A percentile compares a stretch with the other conserved stretches of the same genome.
phyloP scores from a whole-genome alignment of 192 early-diverging fungal genomes.

The Backusella morwellensis region DNA sequence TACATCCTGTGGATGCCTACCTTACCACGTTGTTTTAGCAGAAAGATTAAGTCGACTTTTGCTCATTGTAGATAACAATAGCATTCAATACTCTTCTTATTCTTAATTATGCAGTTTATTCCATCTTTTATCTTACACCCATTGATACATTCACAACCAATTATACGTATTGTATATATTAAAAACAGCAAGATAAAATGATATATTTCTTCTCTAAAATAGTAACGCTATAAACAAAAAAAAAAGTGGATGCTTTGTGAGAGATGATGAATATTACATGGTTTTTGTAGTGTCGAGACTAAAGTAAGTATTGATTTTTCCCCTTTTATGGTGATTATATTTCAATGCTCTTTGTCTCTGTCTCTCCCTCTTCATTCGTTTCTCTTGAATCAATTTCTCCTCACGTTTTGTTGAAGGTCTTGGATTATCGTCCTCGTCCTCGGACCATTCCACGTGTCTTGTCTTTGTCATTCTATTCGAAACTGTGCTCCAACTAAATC shows the following conservation, averaged over 20 bases:
- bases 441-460: conserved; percentile 17
- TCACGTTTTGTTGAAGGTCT: background rate
- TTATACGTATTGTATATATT: no score
- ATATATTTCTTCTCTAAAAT: background rate
- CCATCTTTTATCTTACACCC: no score
- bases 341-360: background rate
- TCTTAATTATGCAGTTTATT: background rate
- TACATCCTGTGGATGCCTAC: conserved; percentile 42
- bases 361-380: background rate
- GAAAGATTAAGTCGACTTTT: conserved; percentile 42
- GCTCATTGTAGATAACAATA: conserved; percentile 2
- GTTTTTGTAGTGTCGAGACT: background rate
- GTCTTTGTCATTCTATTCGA: conserved; percentile 65
- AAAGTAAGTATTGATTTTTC: background rate
- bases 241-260: background rate
- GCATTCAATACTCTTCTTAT: background rate
- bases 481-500: conserved; percentile 95
- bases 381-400: background rate
- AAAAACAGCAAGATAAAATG: background rate
- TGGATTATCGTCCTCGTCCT: background rate
- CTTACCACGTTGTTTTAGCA: conserved; percentile 40
- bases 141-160: no score
- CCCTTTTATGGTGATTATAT: conserved; percentile 12
- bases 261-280: background rate
- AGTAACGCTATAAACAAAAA: background rate